Evolutionary conservation across 164 flowering plant species (phyloP), one percentile per base, ranked within the genome.

Genomic region (Litsea cubeba): DNA sequence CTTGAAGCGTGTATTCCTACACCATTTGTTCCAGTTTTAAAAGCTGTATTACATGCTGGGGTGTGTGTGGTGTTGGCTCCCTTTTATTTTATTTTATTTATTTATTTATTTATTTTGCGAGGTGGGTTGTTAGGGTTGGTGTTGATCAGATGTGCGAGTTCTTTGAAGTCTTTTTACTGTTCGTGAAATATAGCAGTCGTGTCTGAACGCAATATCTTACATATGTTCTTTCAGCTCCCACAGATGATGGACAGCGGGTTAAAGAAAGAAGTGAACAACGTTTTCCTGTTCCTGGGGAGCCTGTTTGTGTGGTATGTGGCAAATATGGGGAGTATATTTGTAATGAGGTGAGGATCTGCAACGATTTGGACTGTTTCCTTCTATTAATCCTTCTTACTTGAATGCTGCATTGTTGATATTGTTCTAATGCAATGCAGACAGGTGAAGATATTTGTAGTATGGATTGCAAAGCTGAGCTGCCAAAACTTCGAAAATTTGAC

Each of bases 321-420:
- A 90, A 78, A 79, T 94, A 87, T 82, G 98, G 97, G 77, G 98
- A 94, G 78, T 94, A 89, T 79, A 89, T 94, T 18, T 92, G 98
- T 65, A 68, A 92, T 81, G 93, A 92, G 91, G 98, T 67, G 68
- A 68, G 20, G 76, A 25, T 77, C 26, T 66, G 63, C 40, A 64
- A 57, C 60, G 54, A 18, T 1, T 28, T 62, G 65, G 25, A 5
- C 60, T 49, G 3, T 63, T 68, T 22, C 20, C 23, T n/a, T 65
- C 12, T 68, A 60, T 72, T 46, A 23, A 26, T 54, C 28, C 14
- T 18, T 22, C 28, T 46, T 26, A 17, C 57, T 46, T 4, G 49
- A 14, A 25, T 14, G 20, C 5, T 68, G 46, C 12, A 49, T 18
- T 35, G 25, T 63, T 5, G 28, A 22, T 66, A 50, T 63, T 77